Evolutionary conservation across 1,284 basidiomycete species (phyloP), one percentile per base, ranked within the genome.

Genomic region (Chalciporus sp.): DNA sequence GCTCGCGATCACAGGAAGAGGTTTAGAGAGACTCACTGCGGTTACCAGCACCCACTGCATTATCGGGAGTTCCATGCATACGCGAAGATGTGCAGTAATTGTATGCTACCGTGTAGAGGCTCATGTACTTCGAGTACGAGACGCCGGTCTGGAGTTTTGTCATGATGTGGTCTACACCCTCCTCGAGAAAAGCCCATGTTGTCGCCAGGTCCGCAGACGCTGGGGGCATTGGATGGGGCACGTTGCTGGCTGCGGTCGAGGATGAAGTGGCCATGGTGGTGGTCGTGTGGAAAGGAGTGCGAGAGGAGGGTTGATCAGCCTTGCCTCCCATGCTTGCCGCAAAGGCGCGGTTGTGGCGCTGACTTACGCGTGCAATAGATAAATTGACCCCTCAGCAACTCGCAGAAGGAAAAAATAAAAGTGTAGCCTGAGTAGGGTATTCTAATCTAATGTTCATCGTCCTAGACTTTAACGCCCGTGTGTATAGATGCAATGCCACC

Each of bases 11-110:
- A 49, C 20, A 35, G 58, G 53, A 51, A 56, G 9, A 53, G 51
- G 41, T 19, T 47, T 43, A 45, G 45, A 28, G 42, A 3, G 10
- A 79, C 82, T 68, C 63, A 90, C 88, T 84, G 63, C 88, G 76
- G 59, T 82, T 84, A 3, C 79, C 79, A 55, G 79, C 61, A 14
- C 73, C 69, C n/a, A 76, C 74, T 20, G 51, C 20, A 10, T 44
- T 49, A 33, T 87, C 85, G 40, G 79, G 68, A 42, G 78, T 77
- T 42, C 79, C 82, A 61, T 88, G 86, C 84, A 94, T 90, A 67
- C 90, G 87, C n/a, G 87, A 90, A 23, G 86, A 90, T 20, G 94
- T 98, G 72, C 95, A 98, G 70, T 95, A 98, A 76, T 98, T 96
- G 81, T 98, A 98, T 9, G 92, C 92, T 41, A 94, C 90, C 51